phyloP scores from a whole-genome alignment of 176 grass and related monocot genomes.

The Echinochloa phyllopogon region DNA sequence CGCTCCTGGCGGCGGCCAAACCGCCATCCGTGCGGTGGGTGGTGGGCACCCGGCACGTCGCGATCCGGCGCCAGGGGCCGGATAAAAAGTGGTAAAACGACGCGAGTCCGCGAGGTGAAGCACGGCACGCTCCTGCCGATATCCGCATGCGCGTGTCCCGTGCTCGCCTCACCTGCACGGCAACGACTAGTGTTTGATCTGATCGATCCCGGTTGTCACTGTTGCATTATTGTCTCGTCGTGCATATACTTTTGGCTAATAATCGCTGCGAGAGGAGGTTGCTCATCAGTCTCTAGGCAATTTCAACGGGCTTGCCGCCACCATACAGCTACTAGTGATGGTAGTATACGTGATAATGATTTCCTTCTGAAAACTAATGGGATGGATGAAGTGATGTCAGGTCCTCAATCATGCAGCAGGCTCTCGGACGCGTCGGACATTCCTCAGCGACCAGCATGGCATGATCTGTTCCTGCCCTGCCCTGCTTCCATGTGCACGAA shows the following conservation, averaged over 20 bases:
- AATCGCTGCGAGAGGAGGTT: neutral
- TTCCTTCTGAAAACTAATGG: neutral
- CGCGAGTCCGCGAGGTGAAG: neutral
- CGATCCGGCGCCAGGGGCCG: neutral
- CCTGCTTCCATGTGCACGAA: slow-evolving; percentile 33
- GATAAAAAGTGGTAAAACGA: slow-evolving; percentile 20
- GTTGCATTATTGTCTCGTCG: neutral
- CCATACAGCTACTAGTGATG: too few species aligned
- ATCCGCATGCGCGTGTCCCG: neutral
- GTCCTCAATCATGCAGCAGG: slow-evolving; percentile 22
- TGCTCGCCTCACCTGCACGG: neutral
- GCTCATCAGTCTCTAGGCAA: too few species aligned
- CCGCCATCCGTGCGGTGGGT: neutral
- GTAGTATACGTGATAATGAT: neutral
- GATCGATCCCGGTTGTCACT: neutral
- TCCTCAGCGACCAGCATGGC: neutral
- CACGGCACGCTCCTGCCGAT: neutral
- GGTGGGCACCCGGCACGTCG: neutral
- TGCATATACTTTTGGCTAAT: neutral
- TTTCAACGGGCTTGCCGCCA: too few species aligned
- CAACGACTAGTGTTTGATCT: too few species aligned
- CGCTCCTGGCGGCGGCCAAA: neutral
- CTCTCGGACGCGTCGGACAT: neutral
- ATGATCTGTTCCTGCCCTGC: neutral
- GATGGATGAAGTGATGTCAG: slow-evolving; percentile 33